Conservation (phyloP, 2,329 filamentous ascomycete genomes). For the Sclerotiophoma versabilis region DNA sequence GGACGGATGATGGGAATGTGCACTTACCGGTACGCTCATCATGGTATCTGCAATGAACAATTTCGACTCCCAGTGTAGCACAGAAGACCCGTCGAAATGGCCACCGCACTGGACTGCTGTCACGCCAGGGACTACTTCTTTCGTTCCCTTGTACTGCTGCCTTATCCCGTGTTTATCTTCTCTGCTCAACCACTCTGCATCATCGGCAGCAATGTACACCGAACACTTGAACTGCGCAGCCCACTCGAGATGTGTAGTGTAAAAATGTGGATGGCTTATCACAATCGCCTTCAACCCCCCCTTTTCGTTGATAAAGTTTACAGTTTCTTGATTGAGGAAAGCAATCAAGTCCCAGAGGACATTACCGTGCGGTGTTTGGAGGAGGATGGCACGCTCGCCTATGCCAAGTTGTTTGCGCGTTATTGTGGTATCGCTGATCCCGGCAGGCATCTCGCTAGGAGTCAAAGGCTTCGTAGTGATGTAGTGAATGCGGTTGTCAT, state of each 20-base stretch:
- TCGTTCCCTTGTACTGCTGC: slow-evolving; percentile 55
- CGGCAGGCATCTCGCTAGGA: slow-evolving; percentile 28
- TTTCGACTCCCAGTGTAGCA: slow-evolving; percentile 63
- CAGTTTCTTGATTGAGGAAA: slow-evolving; percentile 70
- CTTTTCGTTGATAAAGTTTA: slow-evolving; percentile 63
- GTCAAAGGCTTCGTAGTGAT: slow-evolving; percentile 51
- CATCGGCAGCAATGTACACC: slow-evolving; percentile 72
- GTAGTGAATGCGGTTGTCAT: slow-evolving; percentile 55
- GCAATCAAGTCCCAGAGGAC: slow-evolving; percentile 82
- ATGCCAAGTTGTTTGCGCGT: slow-evolving; percentile 67
- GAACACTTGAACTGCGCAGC: slow-evolving; percentile 71
- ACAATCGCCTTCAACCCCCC: slow-evolving; percentile 75
- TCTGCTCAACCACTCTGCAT: slow-evolving; percentile 68
- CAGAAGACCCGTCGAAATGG: slow-evolving; percentile 78
- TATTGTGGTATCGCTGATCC: slow-evolving; percentile 47
- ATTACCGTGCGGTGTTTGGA: slow-evolving; percentile 71
- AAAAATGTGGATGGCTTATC: slow-evolving; percentile 84
- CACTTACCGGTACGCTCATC: slow-evolving; percentile 69
- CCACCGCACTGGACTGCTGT: slow-evolving; percentile 75
- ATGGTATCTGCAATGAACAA: slow-evolving; percentile 82
- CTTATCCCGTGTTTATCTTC: slow-evolving; percentile 51
- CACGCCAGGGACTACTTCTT: slow-evolving; percentile 58
- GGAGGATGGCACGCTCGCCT: slow-evolving; percentile 74
- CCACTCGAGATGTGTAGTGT: slow-evolving; percentile 79
- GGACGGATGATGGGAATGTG: too few relatives aligned